Conservation (phyloP, 352 stramenopile genomes). For the Phytophthora sansomeana region DNA sequence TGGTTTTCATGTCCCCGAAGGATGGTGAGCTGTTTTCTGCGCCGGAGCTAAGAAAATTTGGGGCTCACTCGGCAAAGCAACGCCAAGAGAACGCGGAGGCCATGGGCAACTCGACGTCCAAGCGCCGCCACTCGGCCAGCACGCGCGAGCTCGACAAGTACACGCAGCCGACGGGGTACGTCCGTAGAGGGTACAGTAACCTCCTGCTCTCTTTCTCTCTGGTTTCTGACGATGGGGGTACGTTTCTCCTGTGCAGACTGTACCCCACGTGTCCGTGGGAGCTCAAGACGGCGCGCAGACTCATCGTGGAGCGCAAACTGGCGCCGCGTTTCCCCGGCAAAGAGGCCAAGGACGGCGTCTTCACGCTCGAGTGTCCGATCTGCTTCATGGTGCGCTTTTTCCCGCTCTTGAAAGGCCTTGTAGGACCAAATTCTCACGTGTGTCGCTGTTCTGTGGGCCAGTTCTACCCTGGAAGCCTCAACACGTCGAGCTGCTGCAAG, state of each 20-base stretch:
- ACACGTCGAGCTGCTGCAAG: conserved; percentile 69
- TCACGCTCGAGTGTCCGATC: conserved; percentile 83
- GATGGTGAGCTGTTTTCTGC: conserved; percentile 10
- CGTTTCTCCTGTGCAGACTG: conserved; percentile 57
- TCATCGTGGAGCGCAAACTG: conserved; percentile 81
- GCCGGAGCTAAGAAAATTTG: conserved; percentile 23
- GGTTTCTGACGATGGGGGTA: neutral
- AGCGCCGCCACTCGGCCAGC: conserved; percentile 43
- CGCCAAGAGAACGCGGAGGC: conserved; percentile 7
- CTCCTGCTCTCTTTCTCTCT: neutral
- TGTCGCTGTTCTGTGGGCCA: conserved; percentile 11
- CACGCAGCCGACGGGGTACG: conserved; percentile 66
- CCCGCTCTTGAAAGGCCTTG: too few relatives aligned
- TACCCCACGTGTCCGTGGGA: conserved; percentile 86
- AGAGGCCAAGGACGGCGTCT: conserved; percentile 66
- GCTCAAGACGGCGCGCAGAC: conserved; percentile 57
- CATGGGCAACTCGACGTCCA: conserved; percentile 83
- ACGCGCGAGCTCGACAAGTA: conserved; percentile 76
- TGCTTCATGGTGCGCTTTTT: conserved; percentile 71
- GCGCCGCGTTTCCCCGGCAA: conserved; percentile 74
- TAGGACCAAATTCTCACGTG: neutral
- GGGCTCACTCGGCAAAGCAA: conserved; percentile 30
- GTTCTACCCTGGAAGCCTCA: conserved; percentile 74
- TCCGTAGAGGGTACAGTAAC: too few relatives aligned
- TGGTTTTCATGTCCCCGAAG: neutral